Percentiles rank a stretch among this genome's conserved stretches.
These are phyloP conservation scores for Tetradesmus obliquus DNA, from an alignment of 139 green algal species.

Conservation along the genomic window DNA sequence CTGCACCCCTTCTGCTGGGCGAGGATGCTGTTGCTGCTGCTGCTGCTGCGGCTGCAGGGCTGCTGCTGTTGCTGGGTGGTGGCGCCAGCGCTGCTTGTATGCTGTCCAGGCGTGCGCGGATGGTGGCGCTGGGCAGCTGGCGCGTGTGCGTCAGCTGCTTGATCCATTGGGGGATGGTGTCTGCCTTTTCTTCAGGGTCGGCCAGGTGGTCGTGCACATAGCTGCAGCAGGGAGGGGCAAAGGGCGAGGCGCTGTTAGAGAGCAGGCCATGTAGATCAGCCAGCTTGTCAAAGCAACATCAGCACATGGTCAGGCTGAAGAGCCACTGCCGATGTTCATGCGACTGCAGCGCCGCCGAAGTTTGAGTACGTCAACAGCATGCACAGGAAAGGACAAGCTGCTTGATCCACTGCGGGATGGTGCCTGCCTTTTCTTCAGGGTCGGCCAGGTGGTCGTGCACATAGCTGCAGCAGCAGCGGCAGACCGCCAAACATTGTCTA, in stretches of 20 bases:
- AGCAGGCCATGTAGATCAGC: not conserved
- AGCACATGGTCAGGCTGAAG: not conserved
- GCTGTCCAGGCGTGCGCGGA: not conserved
- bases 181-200: not conserved
- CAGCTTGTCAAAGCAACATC: not conserved
- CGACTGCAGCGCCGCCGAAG: too few species aligned
- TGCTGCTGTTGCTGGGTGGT: not conserved
- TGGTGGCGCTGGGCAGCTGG: not conserved
- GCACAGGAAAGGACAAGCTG: too few species aligned
- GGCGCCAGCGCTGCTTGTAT: not conserved
- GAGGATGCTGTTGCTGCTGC: too few species aligned
- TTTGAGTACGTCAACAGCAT: too few species aligned
- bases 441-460: slow-evolving; percentile 24
- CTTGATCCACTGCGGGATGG: not conserved
- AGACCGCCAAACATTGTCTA: too few species aligned
- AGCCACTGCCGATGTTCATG: not conserved
- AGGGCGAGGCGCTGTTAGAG: not conserved
- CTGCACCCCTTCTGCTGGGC: too few species aligned
- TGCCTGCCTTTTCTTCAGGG: not conserved
- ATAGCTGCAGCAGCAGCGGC: not conserved
- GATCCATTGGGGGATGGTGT: not conserved
- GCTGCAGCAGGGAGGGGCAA: not conserved
- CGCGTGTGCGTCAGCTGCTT: not conserved
- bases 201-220: slow-evolving; percentile 31
- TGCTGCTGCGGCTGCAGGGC: not conserved